A percentile compares a stretch with the other conserved stretches of the same genome.
These are phyloP conservation scores for Gyrodon lividus DNA, from an alignment of 768 basidiomycete genomes.

Conservation along the genomic window DNA sequence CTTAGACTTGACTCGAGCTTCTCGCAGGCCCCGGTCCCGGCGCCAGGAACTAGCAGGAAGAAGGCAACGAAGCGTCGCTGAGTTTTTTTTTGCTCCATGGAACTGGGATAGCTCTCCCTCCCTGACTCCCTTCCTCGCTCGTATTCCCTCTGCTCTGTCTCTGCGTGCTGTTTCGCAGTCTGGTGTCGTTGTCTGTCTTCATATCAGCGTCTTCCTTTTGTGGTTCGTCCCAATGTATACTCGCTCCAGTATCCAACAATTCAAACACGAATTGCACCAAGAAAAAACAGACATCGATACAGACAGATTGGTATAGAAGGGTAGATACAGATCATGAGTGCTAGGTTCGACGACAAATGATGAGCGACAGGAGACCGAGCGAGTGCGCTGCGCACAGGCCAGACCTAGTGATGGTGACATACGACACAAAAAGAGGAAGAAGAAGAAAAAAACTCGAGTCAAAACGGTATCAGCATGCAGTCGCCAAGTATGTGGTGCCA, in stretches of 20 bases:
- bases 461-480: conserved; percentile 24
- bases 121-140: background rate
- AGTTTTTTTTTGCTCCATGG: background rate
- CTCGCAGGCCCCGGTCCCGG: conserved; percentile 3
- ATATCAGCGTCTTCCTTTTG: background rate
- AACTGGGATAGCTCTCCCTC: background rate
- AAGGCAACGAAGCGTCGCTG: conserved; percentile 27
- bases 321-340: conserved; percentile 11
- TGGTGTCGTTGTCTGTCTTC: background rate
- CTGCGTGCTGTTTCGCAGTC: background rate
- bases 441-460: conserved; percentile 9
- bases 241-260: background rate
- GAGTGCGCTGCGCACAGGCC: too few relatives aligned
- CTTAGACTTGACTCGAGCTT: background rate
- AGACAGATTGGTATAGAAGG: conserved; percentile 13
- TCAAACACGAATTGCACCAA: background rate
- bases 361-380: background rate
- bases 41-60: conserved; percentile 18
- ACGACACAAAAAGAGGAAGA: conserved; percentile 14
- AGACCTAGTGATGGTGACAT: conserved; percentile 15
- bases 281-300: conserved; percentile 20
- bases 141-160: background rate
- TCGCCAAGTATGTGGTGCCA: background rate
- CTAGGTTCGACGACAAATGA: background rate
- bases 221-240: background rate